Percentiles rank a stretch among this genome's conserved stretches.
Conservation (phyloP, 2,329 filamentous ascomycete species). For the Aspergillus chevalieri region DNA sequence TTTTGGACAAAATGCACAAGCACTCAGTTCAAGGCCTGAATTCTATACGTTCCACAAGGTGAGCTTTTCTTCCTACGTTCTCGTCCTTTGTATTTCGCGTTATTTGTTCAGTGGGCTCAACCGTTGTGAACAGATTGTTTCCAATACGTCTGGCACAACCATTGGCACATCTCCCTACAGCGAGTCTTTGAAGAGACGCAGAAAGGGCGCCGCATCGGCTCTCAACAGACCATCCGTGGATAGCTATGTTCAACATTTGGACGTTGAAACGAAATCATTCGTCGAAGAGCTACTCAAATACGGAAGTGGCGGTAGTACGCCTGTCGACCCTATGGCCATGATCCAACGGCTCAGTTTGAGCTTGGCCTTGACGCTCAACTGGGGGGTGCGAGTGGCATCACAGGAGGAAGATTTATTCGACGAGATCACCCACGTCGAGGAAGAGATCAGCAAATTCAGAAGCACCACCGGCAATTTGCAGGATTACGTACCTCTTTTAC, state of each 20-base stretch:
- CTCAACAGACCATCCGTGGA: constrained; percentile 60
- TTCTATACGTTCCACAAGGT: constrained; percentile 58
- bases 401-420: constrained; percentile 58
- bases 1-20: constrained; percentile 50
- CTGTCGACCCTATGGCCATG: constrained; percentile 62
- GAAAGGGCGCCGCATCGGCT: constrained; percentile 60
- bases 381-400: constrained; percentile 56
- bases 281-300: constrained; percentile 55
- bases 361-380: constrained; percentile 60
- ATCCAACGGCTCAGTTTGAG: constrained; percentile 59
- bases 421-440: constrained; percentile 69
- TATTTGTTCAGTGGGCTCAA: constrained; percentile 1
- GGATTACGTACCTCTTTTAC: constrained; percentile 68
- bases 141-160: constrained; percentile 60
- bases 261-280: constrained; percentile 58
- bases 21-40: constrained; percentile 50
- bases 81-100: background rate
- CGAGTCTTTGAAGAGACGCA: constrained; percentile 57
- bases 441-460: constrained; percentile 65
- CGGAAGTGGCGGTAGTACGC: constrained; percentile 48
- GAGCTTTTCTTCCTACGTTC: constrained; percentile 6
- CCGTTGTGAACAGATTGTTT: constrained; percentile 45
- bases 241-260: constrained; percentile 57
- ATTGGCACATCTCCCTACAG: constrained; percentile 64
- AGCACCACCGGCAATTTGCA: constrained; percentile 76